Evolutionary conservation across 129 eudicot genomes (phyloP).

Genomic region (Tagetes patula): DNA sequence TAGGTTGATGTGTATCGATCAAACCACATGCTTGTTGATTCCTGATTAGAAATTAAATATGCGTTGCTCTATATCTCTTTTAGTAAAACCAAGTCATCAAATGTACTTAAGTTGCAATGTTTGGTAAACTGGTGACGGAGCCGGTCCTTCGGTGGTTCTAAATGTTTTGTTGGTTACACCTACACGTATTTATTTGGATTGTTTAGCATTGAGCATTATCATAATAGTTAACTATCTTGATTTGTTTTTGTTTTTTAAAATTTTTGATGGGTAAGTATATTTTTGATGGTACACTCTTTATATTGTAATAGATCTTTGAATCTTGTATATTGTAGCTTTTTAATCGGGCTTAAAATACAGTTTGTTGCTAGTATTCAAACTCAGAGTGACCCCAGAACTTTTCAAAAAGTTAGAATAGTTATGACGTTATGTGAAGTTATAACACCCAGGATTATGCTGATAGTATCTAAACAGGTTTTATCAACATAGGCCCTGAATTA

Average conservation of each 20-base stretch:
- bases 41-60: no score
- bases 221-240: neutral
- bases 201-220: neutral
- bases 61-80: neutral
- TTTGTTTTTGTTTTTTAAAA: neutral
- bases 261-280: neutral
- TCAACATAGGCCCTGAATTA: slow-evolving; percentile 1
- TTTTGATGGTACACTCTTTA: no score
- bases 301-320: neutral
- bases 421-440: neutral
- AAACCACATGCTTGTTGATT: neutral
- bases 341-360: neutral
- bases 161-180: neutral
- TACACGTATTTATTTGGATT: neutral
- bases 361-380: slow-evolving; percentile 13
- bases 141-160: neutral
- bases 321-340: neutral
- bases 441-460: neutral
- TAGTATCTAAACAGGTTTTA: neutral
- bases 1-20: neutral
- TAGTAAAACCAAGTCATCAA: neutral
- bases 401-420: neutral
- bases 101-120: neutral
- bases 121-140: neutral
- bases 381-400: neutral